A percentile compares a stretch with the other conserved stretches of the same genome.
phyloP scores from a whole-genome alignment of 371 early-diverging fungal species.

The Zychaea mexicana region DNA sequence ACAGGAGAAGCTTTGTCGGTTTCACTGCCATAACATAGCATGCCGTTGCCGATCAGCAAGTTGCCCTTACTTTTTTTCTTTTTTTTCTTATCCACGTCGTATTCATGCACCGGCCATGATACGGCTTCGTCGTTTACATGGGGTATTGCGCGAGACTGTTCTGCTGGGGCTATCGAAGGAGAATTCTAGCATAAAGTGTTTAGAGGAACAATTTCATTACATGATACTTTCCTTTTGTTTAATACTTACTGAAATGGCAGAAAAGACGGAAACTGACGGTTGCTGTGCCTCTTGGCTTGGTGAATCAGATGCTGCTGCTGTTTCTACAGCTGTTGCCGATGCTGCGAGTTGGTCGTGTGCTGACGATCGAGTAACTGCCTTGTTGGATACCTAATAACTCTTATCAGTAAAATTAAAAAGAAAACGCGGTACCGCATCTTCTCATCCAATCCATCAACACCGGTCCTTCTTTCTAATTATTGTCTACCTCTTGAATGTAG shows the following conservation, averaged over 20 bases:
- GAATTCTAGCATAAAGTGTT: neutral
- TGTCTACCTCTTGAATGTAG: constrained; percentile 66
- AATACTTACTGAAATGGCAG: constrained; percentile 13
- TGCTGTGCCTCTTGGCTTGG: constrained; percentile 3
- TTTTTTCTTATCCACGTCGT: constrained; percentile 76
- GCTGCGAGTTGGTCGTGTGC: neutral
- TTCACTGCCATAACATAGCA: constrained; percentile 70
- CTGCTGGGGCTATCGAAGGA: neutral
- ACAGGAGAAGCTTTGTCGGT: constrained; percentile 75
- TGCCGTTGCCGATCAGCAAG: constrained; percentile 68
- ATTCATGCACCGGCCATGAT: constrained; percentile 52
- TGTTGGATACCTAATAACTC: constrained; percentile 5
- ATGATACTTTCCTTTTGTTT: neutral
- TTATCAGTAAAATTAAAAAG: too few species aligned
- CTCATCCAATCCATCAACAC: neutral
- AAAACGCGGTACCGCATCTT: too few species aligned
- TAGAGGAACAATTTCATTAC: neutral
- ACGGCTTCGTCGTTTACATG: constrained; percentile 35
- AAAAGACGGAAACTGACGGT: constrained; percentile 22
- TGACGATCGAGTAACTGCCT: neutral
- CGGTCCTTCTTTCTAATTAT: neutral
- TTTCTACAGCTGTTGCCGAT: neutral
- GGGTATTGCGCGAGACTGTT: neutral
- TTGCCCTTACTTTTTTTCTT: constrained; percentile 76
- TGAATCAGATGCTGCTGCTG: neutral